Conservation (phyloP, 768 basidiomycete genomes). For the Phaeolepiota aurea region DNA sequence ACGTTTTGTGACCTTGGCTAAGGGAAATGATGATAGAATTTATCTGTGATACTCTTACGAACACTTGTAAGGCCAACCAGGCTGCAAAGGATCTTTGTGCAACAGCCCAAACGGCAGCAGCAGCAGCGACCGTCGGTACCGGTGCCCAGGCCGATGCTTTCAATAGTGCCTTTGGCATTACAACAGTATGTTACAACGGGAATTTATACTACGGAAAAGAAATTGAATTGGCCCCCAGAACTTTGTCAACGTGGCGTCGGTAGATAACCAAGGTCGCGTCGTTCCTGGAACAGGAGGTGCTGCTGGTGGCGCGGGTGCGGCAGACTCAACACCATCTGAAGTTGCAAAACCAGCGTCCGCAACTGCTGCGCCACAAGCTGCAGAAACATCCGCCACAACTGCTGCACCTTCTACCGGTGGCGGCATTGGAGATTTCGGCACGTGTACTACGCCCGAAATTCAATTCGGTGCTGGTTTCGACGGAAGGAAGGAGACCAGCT, state of each 20-base stretch:
- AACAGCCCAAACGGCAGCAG: constrained; percentile 29
- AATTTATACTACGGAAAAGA: no score
- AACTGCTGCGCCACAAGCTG: constrained; percentile 6
- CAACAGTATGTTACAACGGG: no score
- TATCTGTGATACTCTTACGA: constrained; percentile 46
- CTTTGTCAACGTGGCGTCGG: constrained; percentile 26
- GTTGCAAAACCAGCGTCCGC: constrained; percentile 7
- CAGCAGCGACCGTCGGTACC: constrained; percentile 27
- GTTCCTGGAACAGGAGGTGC: constrained; percentile 18
- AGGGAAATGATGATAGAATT: constrained; percentile 19
- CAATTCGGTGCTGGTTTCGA: constrained; percentile 50
- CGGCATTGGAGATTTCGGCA: constrained; percentile 36
- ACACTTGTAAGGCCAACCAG: constrained; percentile 44
- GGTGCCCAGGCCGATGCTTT: constrained; percentile 52
- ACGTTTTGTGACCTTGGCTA: background rate
- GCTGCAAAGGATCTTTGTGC: constrained; percentile 45
- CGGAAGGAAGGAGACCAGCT: constrained; percentile 43
- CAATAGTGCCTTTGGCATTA: constrained; percentile 32
- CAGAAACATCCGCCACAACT: constrained; percentile 11
- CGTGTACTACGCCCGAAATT: constrained; percentile 45
- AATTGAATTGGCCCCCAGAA: no score
- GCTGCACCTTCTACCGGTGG: constrained; percentile 13
- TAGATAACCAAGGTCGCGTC: constrained; percentile 30
- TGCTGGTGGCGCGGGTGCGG: constrained; percentile 15
- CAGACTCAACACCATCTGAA: constrained; percentile 6